Evolutionary conservation across 495 filamentous ascomycete species (phyloP).

Genomic region (Aspergillus campestris): DNA sequence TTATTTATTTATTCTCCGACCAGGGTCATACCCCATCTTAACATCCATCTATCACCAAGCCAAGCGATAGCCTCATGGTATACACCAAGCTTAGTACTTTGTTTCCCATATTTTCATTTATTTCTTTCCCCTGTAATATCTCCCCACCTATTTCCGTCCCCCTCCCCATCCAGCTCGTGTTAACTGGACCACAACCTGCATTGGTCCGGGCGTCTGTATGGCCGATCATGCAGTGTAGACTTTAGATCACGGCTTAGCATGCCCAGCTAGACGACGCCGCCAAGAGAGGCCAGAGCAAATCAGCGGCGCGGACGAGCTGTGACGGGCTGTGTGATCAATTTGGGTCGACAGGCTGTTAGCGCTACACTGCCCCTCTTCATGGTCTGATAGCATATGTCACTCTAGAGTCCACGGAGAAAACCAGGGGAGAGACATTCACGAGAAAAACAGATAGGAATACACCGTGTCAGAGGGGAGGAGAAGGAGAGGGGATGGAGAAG

Average conservation of each 20-base stretch:
- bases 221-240: slow-evolving; percentile 17
- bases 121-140: neutral
- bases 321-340: slow-evolving; percentile 3
- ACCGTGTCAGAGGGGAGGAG: neutral
- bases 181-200: neutral
- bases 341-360: neutral
- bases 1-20: neutral
- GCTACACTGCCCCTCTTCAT: too few species aligned
- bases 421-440: too few species aligned
- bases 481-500: neutral
- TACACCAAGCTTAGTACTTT: neutral
- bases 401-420: too few species aligned
- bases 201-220: slow-evolving; percentile 2
- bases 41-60: too few species aligned
- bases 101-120: neutral
- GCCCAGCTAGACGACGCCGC: neutral
- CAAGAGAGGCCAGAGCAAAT: slow-evolving; percentile 3
- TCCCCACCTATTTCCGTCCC: neutral
- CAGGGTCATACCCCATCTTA: too few species aligned
- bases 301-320: neutral
- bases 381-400: too few species aligned
- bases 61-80: too few species aligned
- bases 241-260: slow-evolving; percentile 18
- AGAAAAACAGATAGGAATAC: too few species aligned
- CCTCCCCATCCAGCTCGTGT: neutral